Conservation (phyloP, 2,329 filamentous ascomycete genomes). For the Colletotrichum incanum region DNA sequence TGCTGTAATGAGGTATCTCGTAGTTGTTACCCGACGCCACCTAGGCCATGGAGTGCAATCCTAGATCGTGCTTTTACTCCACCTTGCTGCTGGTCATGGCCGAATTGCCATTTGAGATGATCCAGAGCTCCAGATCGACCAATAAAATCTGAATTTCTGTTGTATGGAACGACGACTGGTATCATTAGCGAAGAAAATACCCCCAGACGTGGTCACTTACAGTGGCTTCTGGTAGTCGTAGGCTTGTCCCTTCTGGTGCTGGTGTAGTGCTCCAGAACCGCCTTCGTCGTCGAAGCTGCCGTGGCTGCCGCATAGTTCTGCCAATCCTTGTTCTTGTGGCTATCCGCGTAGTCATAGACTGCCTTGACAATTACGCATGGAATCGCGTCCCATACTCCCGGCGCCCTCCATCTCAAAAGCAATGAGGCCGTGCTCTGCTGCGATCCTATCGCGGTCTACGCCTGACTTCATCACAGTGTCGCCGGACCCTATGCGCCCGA, state of each 20-base stretch:
- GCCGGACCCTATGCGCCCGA: constrained; percentile 44
- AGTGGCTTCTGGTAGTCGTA: neutral
- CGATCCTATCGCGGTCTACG: neutral
- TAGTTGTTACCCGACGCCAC: constrained; percentile 46
- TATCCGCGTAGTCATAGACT: neutral
- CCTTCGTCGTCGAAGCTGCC: neutral
- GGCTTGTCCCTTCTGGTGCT: neutral
- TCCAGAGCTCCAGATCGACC: neutral
- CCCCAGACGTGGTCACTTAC: neutral
- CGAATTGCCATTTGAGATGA: neutral
- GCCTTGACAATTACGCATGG: neutral
- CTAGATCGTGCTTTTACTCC: neutral
- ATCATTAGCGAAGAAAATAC: neutral
- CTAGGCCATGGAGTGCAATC: constrained; percentile 46
- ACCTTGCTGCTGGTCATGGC: neutral
- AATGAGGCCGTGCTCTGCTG: neutral
- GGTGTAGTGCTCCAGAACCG: neutral
- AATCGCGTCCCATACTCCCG: constrained; percentile 12
- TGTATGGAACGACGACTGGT: neutral
- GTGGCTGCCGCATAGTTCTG: neutral
- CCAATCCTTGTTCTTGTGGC: neutral
- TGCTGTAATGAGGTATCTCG: too few relatives aligned
- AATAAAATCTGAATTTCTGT: neutral
- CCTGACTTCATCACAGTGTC: constrained; percentile 53
- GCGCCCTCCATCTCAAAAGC: constrained; percentile 31